Base-by-base conservation (phyloP, 176 grass and related monocot species). In the Rhynchospora breviuscula region DNA sequence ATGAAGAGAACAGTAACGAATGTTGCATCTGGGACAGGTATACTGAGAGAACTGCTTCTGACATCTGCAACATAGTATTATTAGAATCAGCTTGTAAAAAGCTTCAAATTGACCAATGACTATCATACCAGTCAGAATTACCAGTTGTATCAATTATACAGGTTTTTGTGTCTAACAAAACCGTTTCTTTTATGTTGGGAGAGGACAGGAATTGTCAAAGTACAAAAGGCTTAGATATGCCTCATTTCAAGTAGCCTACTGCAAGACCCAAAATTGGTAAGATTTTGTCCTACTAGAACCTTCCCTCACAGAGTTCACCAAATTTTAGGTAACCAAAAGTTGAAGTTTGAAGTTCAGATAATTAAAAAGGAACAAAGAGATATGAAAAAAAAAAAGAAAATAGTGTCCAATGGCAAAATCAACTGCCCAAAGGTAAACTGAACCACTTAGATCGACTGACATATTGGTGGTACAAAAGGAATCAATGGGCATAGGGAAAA, bases 31-130 rank as follows among this genome's bases (percentile, higher is more conserved):
- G 11, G 95, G 95, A 83, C 95, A 98, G 63, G 92, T 98, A 86
- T 98, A 98, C 83, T 95, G 92, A 10, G 95, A 83, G 82, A 98
- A 98, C 84, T 98, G 95, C 88, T 94, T 98, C 89, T 98, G 95
- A 74, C 95, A 98, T 88, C 95, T 98, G 81, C 59, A 91, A 71
- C 8, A 77, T 71, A 73, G n/a, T n/a, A 79, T 59, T 19, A 8
- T 35, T 66, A 14, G 0, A 53, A 45, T n/a, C 57, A 43, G 3
- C 74, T 40, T 33, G 67, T 33, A 79, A 59, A 67, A 69, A 29
- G 2, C 11, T 47, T 66, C 44, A 12, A 26, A 48, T 17, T 4
- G 17, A 48, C 22, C 68, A 72, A 6, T 19, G 48, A 76, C 21
- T 53, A 29, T 54, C 10, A 19, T 54, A 33, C 73, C 22, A 29